Evolutionary conservation across 108 stramenopile genomes (phyloP), one percentile per base, ranked within the genome.

Genomic region (Stephanodiscus triporus): DNA sequence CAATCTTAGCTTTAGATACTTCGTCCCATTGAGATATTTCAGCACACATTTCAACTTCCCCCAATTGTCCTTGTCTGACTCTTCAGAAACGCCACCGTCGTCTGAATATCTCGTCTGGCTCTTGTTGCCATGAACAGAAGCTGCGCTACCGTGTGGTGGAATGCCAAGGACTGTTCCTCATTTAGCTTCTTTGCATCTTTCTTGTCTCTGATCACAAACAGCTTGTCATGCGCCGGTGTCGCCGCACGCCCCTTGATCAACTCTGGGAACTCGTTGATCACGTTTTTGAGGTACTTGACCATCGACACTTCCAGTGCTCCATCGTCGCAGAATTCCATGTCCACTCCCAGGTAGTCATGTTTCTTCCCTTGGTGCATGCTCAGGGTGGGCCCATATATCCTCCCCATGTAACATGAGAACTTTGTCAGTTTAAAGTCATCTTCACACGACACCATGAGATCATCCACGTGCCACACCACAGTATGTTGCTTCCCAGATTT

Each of bases 321-420:
- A 2, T 61, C 30, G n/a, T 32, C 32, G 32, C 23, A 30, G 47
- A 60, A 86, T 45, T 81, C 77, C 19, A 84, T 8, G 4, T 34
- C 50, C 83, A 85, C 83, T 13, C 78, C 87, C 11, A 88, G 72
- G 50, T 77, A 88, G 19, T 77, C 68, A 57, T 83, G 82, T 7
- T 29, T 57, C 30, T 49, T 58, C 37, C 85, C 85, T 34, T 53
- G 22, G 38, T 40, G 42, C 26, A 71, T 47, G 14, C 54, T 60
- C 56, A 71, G 17, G 11, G 10, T 66, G 7, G 14, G 37, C 2
- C 65, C 65, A 9, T 66, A 66, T 24, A 66, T 71, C 22, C 63
- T 47, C 11, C 16, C 20, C 24, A 72, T 30, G 11, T 72, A 20
- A 1, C 32, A 16, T 3, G 26, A 27, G 40, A 66, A 48, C 45